Evolutionary conservation across 2,329 filamentous ascomycete genomes (phyloP).

Genomic region (Trichoderma endophyticum): DNA sequence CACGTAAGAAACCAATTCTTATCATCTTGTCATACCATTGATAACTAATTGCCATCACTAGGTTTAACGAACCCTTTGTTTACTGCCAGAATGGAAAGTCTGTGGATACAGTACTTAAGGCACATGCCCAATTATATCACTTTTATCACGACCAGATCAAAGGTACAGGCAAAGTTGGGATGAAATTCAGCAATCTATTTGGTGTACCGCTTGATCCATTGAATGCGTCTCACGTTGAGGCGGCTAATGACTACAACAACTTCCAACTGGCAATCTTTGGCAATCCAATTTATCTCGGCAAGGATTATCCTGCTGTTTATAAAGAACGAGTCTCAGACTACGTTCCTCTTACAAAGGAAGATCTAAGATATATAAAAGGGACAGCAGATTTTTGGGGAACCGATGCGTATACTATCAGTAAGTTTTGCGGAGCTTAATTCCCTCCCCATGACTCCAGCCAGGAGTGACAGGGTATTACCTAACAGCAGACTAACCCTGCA

Average conservation of each 20-base stretch:
- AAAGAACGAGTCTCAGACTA: conserved; percentile 35
- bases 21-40: too few species aligned
- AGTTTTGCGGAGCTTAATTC: too few species aligned
- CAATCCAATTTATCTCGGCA: conserved; percentile 51
- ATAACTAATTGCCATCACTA: conserved; percentile 27
- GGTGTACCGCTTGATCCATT: conserved; percentile 44
- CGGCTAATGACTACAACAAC: conserved; percentile 45
- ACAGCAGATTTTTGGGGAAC: too few species aligned
- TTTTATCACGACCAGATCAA: conserved; percentile 55
- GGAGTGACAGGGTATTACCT: too few species aligned
- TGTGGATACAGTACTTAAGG: conserved; percentile 42
- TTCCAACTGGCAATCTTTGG: conserved; percentile 48
- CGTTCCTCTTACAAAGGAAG: too few species aligned
- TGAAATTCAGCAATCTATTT: conserved; percentile 52
- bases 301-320: conserved; percentile 48
- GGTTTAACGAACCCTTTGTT: conserved; percentile 51
- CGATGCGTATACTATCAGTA: too few species aligned
- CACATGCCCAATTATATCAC: conserved; percentile 48
- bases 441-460: too few species aligned
- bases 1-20: too few species aligned
- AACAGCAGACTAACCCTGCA: too few species aligned
- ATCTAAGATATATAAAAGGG: too few species aligned
- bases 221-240: conserved; percentile 41
- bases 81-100: conserved; percentile 39
- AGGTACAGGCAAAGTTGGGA: conserved; percentile 41